These are phyloP conservation scores for Barnettozyma wickerhamii DNA, from an alignment of 805 yeast genomes.

Conservation along the genomic window DNA sequence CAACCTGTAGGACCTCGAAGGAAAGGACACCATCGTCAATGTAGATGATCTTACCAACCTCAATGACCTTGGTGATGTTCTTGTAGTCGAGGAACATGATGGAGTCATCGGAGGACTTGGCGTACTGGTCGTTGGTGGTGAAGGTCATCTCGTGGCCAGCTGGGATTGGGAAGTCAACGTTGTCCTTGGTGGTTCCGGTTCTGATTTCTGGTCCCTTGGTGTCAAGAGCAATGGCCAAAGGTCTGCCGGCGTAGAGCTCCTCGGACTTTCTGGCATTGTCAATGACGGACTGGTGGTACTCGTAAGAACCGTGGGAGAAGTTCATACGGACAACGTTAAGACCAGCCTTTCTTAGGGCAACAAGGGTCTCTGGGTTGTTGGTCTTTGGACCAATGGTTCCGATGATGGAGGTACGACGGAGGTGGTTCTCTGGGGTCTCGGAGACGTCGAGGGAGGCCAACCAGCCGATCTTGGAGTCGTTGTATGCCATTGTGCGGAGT, in stretches of 20 bases:
- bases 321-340: slow-evolving; percentile 98
- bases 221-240: slow-evolving; percentile 96
- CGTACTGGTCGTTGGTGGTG: slow-evolving; percentile 83
- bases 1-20: slow-evolving; percentile 83
- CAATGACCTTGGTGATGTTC: slow-evolving; percentile 93
- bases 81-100: slow-evolving; percentile 89
- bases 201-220: slow-evolving; percentile 99
- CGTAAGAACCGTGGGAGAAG: slow-evolving; percentile 98
- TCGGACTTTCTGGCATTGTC: slow-evolving; percentile 96
- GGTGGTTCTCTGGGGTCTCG: slow-evolving; percentile 26
- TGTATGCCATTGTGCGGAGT: slow-evolving; percentile 14
- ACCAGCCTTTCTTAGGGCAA: slow-evolving; percentile 92
- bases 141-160: slow-evolving; percentile 89
- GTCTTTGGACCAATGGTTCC: slow-evolving; percentile 99
- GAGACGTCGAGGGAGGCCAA: slow-evolving; percentile 23
- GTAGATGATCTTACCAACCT: slow-evolving; percentile 84
- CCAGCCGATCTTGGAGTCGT: slow-evolving; percentile 27
- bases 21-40: slow-evolving; percentile 97
- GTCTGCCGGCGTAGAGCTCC: slow-evolving; percentile 88
- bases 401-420: slow-evolving; percentile 89
- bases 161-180: slow-evolving; percentile 74
- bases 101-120: slow-evolving; percentile 67
- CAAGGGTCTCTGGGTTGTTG: slow-evolving; percentile 80
- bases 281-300: slow-evolving; percentile 94
- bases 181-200: slow-evolving; percentile 89